Evolutionary conservation across 2,329 filamentous ascomycete genomes (phyloP), one percentile per base, ranked within the genome.

Genomic region (Talaromyces sp.): DNA sequence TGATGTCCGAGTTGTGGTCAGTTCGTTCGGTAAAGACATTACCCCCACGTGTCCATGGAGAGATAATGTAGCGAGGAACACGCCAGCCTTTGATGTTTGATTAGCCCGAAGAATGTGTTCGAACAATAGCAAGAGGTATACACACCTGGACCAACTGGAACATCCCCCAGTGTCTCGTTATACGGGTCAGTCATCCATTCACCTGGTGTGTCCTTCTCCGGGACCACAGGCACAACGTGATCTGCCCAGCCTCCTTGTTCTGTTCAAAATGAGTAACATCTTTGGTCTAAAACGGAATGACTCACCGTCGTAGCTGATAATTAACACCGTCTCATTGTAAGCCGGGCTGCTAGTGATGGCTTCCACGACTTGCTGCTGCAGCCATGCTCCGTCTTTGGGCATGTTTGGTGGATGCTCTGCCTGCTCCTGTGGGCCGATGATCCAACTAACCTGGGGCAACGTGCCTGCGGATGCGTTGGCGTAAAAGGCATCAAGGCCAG

Each of bases 201-300:
- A 3, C 81, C 82, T 0, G 79, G 65, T 0, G 81, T 83, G 32
- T 77, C 79, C 6, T 75, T 69, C 9, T 81, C 79, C 0, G 81
- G 76, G 59, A 81, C 77, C 63, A 79, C 80, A 0, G 82, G 82
- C 17, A 75, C 70, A 3, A 85, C 81, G 62, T 84, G 81, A 61
- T 85, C 82, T 15, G 81, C 82, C 71, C 77, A 84, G 33, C 82
- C 82, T 56, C 82, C 82, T 1, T 79, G 80, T 67, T 85, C 80
- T 74, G 70, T 64, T 32, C 8, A 19, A 15, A 3, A 17, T 33
- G 22, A 51, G 61, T 52, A 36, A 60, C 27, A 32, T 7, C 7
- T 32, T 55, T 28, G 28, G 22, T 61, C 39, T 11, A 17, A 11
- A 11, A 47, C 44, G 25, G 15, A 30, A 51, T 17, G 25, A 25